Evolutionary conservation across 805 yeast species (phyloP), one percentile per base, ranked within the genome.

Genomic region (Wickerhamiella occidentalis): DNA sequence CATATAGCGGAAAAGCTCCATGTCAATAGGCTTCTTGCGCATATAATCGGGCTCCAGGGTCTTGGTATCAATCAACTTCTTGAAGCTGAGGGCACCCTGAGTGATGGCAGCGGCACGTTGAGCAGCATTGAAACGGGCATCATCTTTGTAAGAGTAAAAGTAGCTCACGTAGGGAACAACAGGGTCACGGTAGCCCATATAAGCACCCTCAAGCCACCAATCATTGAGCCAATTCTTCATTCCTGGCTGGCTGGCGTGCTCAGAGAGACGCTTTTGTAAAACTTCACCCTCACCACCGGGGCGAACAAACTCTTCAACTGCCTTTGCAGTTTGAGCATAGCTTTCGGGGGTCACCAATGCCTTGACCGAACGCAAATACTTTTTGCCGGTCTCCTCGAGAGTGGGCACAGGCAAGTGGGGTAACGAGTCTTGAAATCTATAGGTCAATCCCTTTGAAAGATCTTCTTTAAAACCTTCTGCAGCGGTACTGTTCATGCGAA

Each of bases 201-300:
- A 90, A 18, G 96, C 95, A 57, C 83, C 85, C 59, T 84, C 82
- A 65, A 90, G 95, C 98, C 98, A 90, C 74, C 82, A 86, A 52
- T 77, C 81, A 43, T 83, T 76, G 59, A 90, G 73, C 98, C 98
- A 90, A 65, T 90, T 90, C 62, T 86, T 80, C 50, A 68, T 70
- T 48, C 61, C 67, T 54, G 77, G 76, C 47, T 66, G 73, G 26
- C 67, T 58, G 25, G 90, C 80, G 56, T 78, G 77, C 22, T 72
- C 68, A 33, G 65, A 61, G 48, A 90, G 73, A 52, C 88, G 74
- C 50, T 70, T 55, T 63, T 90, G 97, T 54, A 90, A 74, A 28
- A 63, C 68, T 48, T 77, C 78, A 15, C 92, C 86, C 41, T 70
- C 69, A 6, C 85, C 86, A 33, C 78, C 77, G 23, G 79, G 68